phyloP scores from a whole-genome alignment of 1,139 yeast genomes.

The Magnusiomyces fungicola region DNA sequence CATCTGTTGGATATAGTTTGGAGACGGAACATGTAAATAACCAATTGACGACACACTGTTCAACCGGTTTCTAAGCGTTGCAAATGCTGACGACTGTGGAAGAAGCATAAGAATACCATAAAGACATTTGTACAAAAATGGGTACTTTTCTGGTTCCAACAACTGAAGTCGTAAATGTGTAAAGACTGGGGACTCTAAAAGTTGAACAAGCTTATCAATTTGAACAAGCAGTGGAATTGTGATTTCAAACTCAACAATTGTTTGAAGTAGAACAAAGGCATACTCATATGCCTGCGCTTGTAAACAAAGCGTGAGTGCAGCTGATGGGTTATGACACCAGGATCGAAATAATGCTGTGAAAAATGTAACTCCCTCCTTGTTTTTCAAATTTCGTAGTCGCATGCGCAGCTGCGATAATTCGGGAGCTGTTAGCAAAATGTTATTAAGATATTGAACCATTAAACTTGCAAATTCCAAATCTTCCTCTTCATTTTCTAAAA shows the following conservation, averaged over 20 bases:
- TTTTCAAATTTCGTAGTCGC: constrained; percentile 49
- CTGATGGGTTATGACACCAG: constrained; percentile 91
- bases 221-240: constrained; percentile 67
- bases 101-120: constrained; percentile 90
- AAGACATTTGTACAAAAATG: constrained; percentile 75
- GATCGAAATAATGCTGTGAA: constrained; percentile 76
- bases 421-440: constrained; percentile 80
- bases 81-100: constrained; percentile 94
- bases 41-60: constrained; percentile 45
- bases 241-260: constrained; percentile 67
- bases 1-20: constrained; percentile 9
- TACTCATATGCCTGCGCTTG: constrained; percentile 85
- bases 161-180: constrained; percentile 80
- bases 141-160: constrained; percentile 77
- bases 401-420: constrained; percentile 67
- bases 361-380: constrained; percentile 58
- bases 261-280: constrained; percentile 73
- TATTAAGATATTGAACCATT: constrained; percentile 82
- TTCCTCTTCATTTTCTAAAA: constrained; percentile 50
- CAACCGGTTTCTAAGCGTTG: constrained; percentile 68
- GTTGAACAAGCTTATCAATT: constrained; percentile 71
- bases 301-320: constrained; percentile 78
- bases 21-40: constrained; percentile 27
- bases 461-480: constrained; percentile 69
- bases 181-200: constrained; percentile 83